Evolutionary conservation across 1,284 basidiomycete species (phyloP), one percentile per base, ranked within the genome.

Genomic region (Ceraceosorus guamensis): DNA sequence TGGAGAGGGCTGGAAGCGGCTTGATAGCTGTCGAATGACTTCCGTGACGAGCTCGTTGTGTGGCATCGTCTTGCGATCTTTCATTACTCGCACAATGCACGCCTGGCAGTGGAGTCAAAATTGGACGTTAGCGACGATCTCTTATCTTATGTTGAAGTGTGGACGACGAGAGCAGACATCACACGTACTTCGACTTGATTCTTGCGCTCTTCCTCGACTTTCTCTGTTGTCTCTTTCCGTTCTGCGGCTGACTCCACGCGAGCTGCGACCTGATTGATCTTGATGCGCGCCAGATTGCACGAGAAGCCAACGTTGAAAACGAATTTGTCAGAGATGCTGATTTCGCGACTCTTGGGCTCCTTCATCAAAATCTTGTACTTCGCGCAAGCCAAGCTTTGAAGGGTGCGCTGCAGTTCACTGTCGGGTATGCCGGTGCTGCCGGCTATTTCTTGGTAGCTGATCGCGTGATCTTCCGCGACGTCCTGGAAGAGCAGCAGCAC

Each of bases 31-130:
- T 14, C 84, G 83, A 41, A 89, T 89, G 31, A 91, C 90, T 77
- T 98, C 92, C 66, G 87, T 87, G 55, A 97, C 82, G 14, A 99
- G 82, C 59, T 93, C 91, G 61, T 86, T 89, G 75, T 97, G 91
- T 5, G 81, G 78, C 83, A 97, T 85, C 55, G 83, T 83, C 77
- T 97, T 97, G 60, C 92, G 81, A 73, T 91, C 87, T 79, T 99
- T 98, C 95, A 99, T 98, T 41, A 97, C 86, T 43, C 95, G 85
- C 30, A 98, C 95, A 60, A 98, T 88, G 71, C 90, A 96, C 5
- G 53, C 47, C 30, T 51, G 16, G 18, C 52, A 60, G n/a, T 41
- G 11, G 16, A 60, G 48, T 32, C n/a, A n/a, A 53, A n/a, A 33
- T n/a, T 10, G 34, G 44, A 8, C 35, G 51, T 16, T 13, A 13